Percentiles rank a stretch among this genome's conserved stretches.
These are phyloP conservation scores for Eucalyptus cloeziana DNA, from an alignment of 345 rosid species.

Conservation along the genomic window DNA sequence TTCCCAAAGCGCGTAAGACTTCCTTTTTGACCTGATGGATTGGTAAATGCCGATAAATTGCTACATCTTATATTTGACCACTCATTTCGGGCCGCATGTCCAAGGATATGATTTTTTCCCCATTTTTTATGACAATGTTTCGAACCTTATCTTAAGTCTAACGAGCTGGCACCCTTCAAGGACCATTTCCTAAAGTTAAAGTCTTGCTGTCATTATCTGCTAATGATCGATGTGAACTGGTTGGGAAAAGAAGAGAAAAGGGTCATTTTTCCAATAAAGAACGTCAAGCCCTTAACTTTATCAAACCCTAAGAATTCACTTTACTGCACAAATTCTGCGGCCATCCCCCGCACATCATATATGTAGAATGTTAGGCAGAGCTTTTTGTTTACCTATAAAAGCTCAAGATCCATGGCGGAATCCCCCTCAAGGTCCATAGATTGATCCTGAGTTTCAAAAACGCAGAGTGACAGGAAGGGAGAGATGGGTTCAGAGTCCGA, in stretches of 20 bases:
- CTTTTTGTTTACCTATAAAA: not conserved
- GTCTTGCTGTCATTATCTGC: not conserved
- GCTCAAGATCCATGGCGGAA: not conserved
- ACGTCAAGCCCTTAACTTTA: not conserved
- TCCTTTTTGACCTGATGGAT: not conserved
- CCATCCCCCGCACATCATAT: not conserved
- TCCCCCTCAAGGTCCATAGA: not conserved
- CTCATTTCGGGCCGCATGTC: not conserved
- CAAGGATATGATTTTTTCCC: not conserved
- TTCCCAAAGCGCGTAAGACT: not conserved
- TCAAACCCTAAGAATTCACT: not conserved
- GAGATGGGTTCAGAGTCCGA: not conserved
- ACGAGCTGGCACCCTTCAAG: not conserved
- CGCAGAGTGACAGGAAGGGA: not conserved
- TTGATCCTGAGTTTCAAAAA: not conserved
- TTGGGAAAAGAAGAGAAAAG: not conserved
- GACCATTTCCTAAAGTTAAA: not conserved
- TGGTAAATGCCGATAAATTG: not conserved
- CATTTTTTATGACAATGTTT: not conserved
- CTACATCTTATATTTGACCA: not conserved
- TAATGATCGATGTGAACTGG: not conserved
- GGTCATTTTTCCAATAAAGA: not conserved
- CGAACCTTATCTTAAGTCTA: not conserved
- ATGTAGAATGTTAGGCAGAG: not conserved
- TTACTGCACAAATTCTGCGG: not conserved